Base-by-base conservation (phyloP, 495 filamentous ascomycete genomes). In the Penicillium cinerascens region DNA sequence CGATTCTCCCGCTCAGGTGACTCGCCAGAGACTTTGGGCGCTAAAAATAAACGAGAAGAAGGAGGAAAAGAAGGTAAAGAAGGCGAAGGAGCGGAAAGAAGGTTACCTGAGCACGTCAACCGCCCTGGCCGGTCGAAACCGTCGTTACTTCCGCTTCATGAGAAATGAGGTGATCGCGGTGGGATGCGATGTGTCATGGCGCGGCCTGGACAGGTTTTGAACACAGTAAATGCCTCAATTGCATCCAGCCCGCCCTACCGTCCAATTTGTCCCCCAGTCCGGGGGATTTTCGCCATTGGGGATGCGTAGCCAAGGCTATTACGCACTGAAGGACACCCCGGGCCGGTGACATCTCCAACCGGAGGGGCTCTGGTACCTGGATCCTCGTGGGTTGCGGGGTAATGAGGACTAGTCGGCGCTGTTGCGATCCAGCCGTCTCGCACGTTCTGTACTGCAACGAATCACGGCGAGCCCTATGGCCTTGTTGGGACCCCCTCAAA, bases 141-240 rank as follows among this genome's bases (percentile, higher is more conserved):
- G 21, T 3, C 3, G 1, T 51, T 33, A 16, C 23, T 23, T 39
- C 37, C 37, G 0, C 18, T 10, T 39, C 5, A 11, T 11, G 6
- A 21, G 38, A 3, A 37, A 57, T 51, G 56, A 55, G 40, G 47
- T 52, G 44, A 56, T 63, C 47, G 53, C 60, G 57, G 53, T 60
- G 57, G 58, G 57, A 58, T 58, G 61, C 54, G 59, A 58, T 64
- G 61, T 64, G 61, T 64, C 61, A 64, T 61, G 53, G 35, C 49
- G 40, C 22, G 22, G 3, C 23, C 47, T 23, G 47, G 27, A 17
- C 33, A 26, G 29, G 41, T 26, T 33, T 29, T 29, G 15, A 47
- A 47, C 21, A 47, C 37, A 3, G 39, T 42, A 50, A 49, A 55
- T 55, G n/a, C 52, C 52, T 55, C 52, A 55, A 54, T 49, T n/a